Percentiles rank a stretch among this genome's conserved stretches.
Evolutionary conservation across 306 rosid genomes (phyloP).

Genomic region (Arachis hypogaea): DNA sequence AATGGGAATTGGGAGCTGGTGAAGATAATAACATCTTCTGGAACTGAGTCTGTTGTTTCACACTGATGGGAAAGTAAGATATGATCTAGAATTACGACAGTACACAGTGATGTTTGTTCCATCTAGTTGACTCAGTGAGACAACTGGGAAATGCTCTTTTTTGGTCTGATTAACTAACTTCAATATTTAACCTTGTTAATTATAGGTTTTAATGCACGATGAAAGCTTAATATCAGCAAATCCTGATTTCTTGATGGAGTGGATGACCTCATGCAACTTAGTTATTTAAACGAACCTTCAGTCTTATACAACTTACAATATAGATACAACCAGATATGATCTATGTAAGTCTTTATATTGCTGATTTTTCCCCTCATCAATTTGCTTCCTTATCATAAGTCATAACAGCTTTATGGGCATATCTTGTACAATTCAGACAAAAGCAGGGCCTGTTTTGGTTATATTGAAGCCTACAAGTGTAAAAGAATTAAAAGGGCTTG

Average conservation of each 20-base stretch:
- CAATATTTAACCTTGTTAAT: conserved; percentile 3
- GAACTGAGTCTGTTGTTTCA: conserved; percentile 70
- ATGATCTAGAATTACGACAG: conserved; percentile 1
- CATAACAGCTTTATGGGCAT: conserved; percentile 33
- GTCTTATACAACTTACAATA: conserved; percentile 86
- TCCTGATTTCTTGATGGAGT: conserved; percentile 98
- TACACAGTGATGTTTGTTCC: not conserved
- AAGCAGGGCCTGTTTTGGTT: too few species aligned
- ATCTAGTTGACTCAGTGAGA: not conserved
- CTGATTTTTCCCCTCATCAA: conserved; percentile 11
- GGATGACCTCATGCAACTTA: conserved; percentile 98
- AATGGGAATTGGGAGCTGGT: conserved; percentile 67
- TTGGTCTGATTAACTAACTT: not conserved
- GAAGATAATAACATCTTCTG: conserved; percentile 66
- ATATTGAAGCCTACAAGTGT: too few species aligned
- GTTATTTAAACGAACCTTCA: conserved; percentile 95
- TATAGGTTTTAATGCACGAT: conserved; percentile 73
- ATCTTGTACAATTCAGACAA: conserved; percentile 45
- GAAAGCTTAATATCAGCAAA: conserved; percentile 85
- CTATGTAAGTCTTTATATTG: conserved; percentile 65
- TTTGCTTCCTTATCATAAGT: conserved; percentile 19
- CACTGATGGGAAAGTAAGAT: conserved; percentile 80
- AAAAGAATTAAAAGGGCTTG: too few species aligned
- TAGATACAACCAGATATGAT: conserved; percentile 88
- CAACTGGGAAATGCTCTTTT: not conserved